Conservation (phyloP, 2,329 filamentous ascomycete genomes). For the Talaromyces piceae region DNA sequence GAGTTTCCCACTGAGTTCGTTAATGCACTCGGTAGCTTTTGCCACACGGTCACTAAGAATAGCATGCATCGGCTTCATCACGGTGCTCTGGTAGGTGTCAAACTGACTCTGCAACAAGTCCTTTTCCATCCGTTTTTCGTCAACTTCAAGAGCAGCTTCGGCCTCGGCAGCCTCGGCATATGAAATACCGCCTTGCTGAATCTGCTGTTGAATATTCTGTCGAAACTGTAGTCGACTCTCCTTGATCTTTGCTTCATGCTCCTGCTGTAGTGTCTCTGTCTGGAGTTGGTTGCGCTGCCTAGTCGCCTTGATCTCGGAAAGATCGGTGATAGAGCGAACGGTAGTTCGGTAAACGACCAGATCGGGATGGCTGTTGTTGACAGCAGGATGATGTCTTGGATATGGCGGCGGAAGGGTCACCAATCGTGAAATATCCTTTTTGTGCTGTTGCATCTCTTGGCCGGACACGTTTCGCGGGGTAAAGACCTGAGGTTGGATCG, state of each 20-base stretch:
- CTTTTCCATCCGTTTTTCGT: constrained; percentile 64
- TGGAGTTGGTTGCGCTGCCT: constrained; percentile 47
- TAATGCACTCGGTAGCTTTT: constrained; percentile 68
- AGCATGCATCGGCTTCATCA: constrained; percentile 77
- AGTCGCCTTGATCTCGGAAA: constrained; percentile 62
- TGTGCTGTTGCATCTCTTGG: constrained; percentile 36
- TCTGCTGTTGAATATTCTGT: constrained; percentile 68
- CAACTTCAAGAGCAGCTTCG: constrained; percentile 64
- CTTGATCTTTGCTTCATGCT: constrained; percentile 45
- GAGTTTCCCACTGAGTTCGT: constrained; percentile 63
- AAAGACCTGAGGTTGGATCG: constrained; percentile 10
- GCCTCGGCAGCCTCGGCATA: constrained; percentile 78
- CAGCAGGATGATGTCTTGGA: constrained; percentile 86
- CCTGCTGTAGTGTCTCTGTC: constrained; percentile 49
- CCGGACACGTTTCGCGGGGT: constrained; percentile 1
- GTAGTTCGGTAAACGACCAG: constrained; percentile 68
- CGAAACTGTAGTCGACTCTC: constrained; percentile 61
- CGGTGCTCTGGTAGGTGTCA: constrained; percentile 72
- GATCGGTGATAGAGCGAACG: constrained; percentile 65
- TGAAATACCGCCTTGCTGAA: constrained; percentile 68
- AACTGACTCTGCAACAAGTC: constrained; percentile 73
- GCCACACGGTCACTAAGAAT: constrained; percentile 69
- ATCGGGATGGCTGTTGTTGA: constrained; percentile 92
- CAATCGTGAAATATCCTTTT: constrained; percentile 80
- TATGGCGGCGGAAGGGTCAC: constrained; percentile 91